Conservation (phyloP, 2,329 filamentous ascomycete genomes). For the Neonectria punicea region DNA sequence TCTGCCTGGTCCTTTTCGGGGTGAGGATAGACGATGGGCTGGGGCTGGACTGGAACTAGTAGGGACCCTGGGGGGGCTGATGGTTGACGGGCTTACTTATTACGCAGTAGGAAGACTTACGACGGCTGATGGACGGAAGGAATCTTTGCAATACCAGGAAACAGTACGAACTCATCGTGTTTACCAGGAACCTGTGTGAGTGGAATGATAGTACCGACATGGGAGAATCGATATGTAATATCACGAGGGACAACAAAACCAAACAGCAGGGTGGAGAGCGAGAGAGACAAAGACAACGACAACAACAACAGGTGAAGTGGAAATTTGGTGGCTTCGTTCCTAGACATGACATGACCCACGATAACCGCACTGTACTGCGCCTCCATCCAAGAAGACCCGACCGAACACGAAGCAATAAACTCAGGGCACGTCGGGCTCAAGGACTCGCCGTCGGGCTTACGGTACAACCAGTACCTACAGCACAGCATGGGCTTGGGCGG, state of each 20-base stretch:
- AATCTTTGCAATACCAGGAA: background rate
- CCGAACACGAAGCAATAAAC: background rate
- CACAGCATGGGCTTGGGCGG: background rate
- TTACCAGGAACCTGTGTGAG: background rate
- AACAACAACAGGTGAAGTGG: background rate
- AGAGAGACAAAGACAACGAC: background rate
- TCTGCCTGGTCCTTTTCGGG: slow-evolving; percentile 7
- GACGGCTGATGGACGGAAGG: background rate
- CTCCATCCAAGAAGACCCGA: background rate
- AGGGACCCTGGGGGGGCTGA: background rate
- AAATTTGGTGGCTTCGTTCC: background rate
- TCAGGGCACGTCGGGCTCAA: background rate
- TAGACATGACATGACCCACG: background rate
- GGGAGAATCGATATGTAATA: background rate
- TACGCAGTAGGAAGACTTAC: too few relatives aligned
- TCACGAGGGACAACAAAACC: background rate
- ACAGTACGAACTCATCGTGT: too few relatives aligned
- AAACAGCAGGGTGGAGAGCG: background rate
- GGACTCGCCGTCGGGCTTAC: background rate
- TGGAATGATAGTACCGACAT: background rate
- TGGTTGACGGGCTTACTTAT: background rate
- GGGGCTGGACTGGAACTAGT: background rate
- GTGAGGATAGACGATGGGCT: background rate
- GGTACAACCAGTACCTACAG: background rate
- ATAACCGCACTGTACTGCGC: background rate